Conservation (phyloP, 306 rosid species). For the Pyrus pyrifolia region DNA sequence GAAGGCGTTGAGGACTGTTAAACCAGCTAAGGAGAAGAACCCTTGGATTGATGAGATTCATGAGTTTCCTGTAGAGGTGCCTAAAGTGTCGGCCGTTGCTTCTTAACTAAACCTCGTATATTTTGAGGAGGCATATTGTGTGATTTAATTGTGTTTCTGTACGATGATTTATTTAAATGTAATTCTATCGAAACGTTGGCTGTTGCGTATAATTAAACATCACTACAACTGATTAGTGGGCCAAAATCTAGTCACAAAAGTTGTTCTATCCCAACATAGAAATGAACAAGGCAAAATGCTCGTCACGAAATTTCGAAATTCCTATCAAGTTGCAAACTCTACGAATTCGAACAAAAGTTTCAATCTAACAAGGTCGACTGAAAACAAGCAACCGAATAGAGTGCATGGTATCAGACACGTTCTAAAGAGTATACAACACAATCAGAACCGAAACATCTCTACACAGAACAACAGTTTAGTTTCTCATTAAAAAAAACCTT, state of each 20-base stretch:
- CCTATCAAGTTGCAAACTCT: neutral
- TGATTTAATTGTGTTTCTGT: neutral
- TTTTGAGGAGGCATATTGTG: neutral
- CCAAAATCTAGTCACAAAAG: neutral
- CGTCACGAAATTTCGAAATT: too few relatives aligned
- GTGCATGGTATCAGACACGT: neutral
- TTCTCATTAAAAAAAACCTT: neutral
- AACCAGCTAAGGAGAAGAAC: constrained; percentile 58
- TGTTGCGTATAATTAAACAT: neutral
- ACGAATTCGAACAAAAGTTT: neutral
- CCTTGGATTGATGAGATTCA: constrained; percentile 89
- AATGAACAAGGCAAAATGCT: neutral
- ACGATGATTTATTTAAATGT: neutral
- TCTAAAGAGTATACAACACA: neutral
- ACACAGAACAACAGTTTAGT: neutral
- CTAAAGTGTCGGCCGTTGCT: constrained; percentile 39
- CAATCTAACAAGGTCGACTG: neutral
- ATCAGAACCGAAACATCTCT: neutral
- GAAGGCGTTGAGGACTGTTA: constrained; percentile 57
- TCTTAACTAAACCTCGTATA: neutral
- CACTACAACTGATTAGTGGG: neutral
- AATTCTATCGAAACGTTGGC: neutral
- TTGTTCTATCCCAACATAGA: neutral
- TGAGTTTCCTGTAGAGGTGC: constrained; percentile 69
- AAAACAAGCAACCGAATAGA: neutral